Percentiles rank a stretch among this genome's conserved stretches.
Conservation (phyloP, 495 filamentous ascomycete species). For the Paragyromitra xinjiangensis region DNA sequence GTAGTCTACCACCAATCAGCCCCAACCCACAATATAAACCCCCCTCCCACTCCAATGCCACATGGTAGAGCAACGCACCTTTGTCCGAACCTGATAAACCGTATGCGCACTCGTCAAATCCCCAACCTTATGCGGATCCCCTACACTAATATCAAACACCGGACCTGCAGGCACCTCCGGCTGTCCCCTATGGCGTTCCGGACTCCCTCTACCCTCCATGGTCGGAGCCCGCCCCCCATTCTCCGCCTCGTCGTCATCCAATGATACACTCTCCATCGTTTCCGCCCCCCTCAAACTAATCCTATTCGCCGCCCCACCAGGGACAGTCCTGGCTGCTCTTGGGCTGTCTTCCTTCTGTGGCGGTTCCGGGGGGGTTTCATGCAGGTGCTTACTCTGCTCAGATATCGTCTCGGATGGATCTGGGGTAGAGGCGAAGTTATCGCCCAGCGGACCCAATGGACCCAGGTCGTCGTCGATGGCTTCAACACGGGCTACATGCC, state of each 20-base stretch:
- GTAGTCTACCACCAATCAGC: constrained; percentile 70
- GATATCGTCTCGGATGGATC: constrained; percentile 57
- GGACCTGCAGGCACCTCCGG: constrained; percentile 86
- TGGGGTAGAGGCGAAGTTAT: constrained; percentile 61
- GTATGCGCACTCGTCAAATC: constrained; percentile 97
- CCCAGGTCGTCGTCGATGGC: constrained; percentile 90
- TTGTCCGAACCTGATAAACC: constrained; percentile 93
- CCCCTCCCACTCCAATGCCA: not conserved
- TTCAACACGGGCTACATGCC: constrained; percentile 62
- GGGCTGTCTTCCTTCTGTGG: constrained; percentile 80
- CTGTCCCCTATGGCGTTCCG: constrained; percentile 23
- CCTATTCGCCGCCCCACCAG: constrained; percentile 23
- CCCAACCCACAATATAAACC: not conserved
- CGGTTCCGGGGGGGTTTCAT: constrained; percentile 81
- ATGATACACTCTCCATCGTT: constrained; percentile 68
- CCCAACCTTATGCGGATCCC: constrained; percentile 97
- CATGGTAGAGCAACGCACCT: constrained; percentile 64
- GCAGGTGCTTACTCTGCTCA: constrained; percentile 51
- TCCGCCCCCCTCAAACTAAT: constrained; percentile 27
- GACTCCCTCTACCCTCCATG: constrained; percentile 43
- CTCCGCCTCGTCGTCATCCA: constrained; percentile 70
- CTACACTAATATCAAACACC: constrained; percentile 88
- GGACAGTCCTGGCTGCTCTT: constrained; percentile 19
- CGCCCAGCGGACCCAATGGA: constrained; percentile 85
- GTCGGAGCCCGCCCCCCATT: constrained; percentile 75